A percentile compares a stretch with the other conserved stretches of the same genome.
Evolutionary conservation across 768 basidiomycete genomes (phyloP).

Genomic region (Dictyophora rubrovolvata): DNA sequence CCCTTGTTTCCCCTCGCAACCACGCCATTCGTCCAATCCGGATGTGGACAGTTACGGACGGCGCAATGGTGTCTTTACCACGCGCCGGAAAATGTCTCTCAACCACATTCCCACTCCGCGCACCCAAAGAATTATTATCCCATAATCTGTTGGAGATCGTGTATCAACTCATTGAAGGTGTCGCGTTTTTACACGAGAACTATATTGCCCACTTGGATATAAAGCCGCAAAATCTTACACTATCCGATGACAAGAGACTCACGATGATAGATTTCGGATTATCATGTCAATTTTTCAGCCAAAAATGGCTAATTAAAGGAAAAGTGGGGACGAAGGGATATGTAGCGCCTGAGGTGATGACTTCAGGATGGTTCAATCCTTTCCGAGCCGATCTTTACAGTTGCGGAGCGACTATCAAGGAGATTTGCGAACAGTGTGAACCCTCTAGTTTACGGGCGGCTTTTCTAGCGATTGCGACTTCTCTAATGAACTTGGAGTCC

Average conservation of each 20-base stretch:
- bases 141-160: background rate
- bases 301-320: background rate
- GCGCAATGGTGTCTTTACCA: background rate
- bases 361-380: background rate
- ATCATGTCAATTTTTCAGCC: background rate
- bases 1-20: background rate
- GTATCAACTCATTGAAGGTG: background rate
- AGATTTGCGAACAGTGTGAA: background rate
- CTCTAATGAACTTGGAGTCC: background rate
- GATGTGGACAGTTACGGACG: background rate
- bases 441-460: background rate
- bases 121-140: too few relatives aligned
- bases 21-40: background rate
- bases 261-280: background rate
- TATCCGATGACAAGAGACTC: background rate
- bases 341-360: background rate
- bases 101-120: accelerated
- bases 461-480: background rate
- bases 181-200: background rate
- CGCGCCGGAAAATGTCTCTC: background rate
- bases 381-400: background rate
- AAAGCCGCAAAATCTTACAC: background rate
- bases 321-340: background rate
- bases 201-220: background rate
- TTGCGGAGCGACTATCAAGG: background rate